Conservation (phyloP, 2,329 filamentous ascomycete species). For the Fusarium luffae region DNA sequence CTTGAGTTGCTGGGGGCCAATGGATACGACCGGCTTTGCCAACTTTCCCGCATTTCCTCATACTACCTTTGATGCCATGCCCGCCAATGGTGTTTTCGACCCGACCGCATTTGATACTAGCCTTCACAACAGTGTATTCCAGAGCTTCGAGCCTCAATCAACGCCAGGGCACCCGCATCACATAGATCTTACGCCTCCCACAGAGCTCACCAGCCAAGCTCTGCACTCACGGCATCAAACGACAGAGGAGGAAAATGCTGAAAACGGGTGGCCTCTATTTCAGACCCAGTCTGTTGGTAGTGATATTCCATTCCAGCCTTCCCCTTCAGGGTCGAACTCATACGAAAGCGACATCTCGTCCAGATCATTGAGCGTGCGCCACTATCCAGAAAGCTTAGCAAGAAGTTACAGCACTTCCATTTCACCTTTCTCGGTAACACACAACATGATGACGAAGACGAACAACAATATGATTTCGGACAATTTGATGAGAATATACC, state of each 20-base stretch:
- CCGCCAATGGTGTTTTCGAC: slow-evolving; percentile 41
- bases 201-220: slow-evolving; percentile 35
- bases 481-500: slow-evolving; percentile 56
- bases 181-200: slow-evolving; percentile 38
- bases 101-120: slow-evolving; percentile 40
- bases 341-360: slow-evolving; percentile 45
- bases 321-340: slow-evolving; percentile 44
- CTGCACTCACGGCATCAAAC: slow-evolving; percentile 34
- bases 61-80: slow-evolving; percentile 44
- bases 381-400: slow-evolving; percentile 42
- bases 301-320: slow-evolving; percentile 43
- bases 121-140: slow-evolving; percentile 40
- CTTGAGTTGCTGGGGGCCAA: slow-evolving; percentile 44
- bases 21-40: slow-evolving; percentile 41
- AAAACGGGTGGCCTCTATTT: slow-evolving; percentile 43
- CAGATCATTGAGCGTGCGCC: slow-evolving; percentile 41
- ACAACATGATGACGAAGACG: slow-evolving; percentile 43
- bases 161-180: slow-evolving; percentile 34
- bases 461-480: slow-evolving; percentile 46
- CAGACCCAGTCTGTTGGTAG: slow-evolving; percentile 41
- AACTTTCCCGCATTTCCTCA: slow-evolving; percentile 41
- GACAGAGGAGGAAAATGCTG: slow-evolving; percentile 42
- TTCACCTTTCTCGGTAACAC: slow-evolving; percentile 44
- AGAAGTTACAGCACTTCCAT: slow-evolving; percentile 44
- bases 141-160: slow-evolving; percentile 32